phyloP scores from a whole-genome alignment of 2,329 filamentous ascomycete species.

The Neophaeococcomyces mojaviensis region DNA sequence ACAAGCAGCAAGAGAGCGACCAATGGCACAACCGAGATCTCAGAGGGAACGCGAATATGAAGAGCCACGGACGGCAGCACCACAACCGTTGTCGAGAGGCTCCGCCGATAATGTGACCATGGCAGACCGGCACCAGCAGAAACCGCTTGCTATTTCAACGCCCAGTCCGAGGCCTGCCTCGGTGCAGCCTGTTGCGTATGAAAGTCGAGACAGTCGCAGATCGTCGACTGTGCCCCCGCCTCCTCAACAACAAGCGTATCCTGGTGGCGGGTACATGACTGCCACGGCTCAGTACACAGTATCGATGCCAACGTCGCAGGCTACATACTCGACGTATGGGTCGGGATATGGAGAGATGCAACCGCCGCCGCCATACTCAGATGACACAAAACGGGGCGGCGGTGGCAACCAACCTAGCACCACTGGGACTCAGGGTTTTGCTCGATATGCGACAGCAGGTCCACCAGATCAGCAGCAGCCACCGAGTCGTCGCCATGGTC shows the following conservation, averaged over 20 bases:
- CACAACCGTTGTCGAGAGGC: background rate
- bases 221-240: background rate
- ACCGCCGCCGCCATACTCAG: constrained; percentile 4
- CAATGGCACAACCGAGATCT: constrained; percentile 3
- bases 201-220: constrained; percentile 3
- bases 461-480: background rate
- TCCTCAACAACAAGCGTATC: background rate
- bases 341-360: background rate
- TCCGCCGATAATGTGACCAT: constrained; percentile 6
- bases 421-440: constrained; percentile 5
- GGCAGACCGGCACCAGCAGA: background rate
- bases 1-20: background rate
- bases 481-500: constrained; percentile 1
- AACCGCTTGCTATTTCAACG: background rate
- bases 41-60: background rate
- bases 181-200: background rate
- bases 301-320: constrained; percentile 5
- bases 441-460: constrained; percentile 5
- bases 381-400: constrained; percentile 3
- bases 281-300: constrained; percentile 6
- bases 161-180: constrained; percentile 3
- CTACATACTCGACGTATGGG: background rate
- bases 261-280: constrained; percentile 2
- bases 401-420: constrained; percentile 7
- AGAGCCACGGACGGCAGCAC: background rate